A percentile compares a stretch with the other conserved stretches of the same genome.
phyloP scores from a whole-genome alignment of 2,329 filamentous ascomycete species.

The Conoideocrella luteorostrata region DNA sequence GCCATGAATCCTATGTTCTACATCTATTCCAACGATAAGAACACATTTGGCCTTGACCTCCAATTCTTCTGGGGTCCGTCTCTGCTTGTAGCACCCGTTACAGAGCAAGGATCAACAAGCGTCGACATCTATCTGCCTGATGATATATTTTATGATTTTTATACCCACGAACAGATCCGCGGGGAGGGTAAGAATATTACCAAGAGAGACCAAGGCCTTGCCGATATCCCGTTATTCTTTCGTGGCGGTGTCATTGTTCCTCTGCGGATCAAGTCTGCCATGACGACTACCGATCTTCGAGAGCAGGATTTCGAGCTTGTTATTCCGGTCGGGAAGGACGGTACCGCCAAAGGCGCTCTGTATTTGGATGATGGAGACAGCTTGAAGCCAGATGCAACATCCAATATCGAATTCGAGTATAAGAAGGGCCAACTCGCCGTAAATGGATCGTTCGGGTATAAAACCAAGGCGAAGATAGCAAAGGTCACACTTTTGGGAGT shows the following conservation, averaged over 20 bases:
- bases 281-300: constrained; percentile 57
- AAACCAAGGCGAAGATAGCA: constrained; percentile 1
- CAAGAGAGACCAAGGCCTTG: constrained; percentile 28
- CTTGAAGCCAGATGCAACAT: constrained; percentile 24
- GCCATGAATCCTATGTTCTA: constrained; percentile 64
- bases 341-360: constrained; percentile 56
- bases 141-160: constrained; percentile 40
- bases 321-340: constrained; percentile 56
- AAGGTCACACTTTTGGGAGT: constrained; percentile 7
- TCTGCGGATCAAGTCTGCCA: constrained; percentile 44
- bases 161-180: constrained; percentile 36
- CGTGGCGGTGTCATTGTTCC: constrained; percentile 59
- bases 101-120: constrained; percentile 30
- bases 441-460: constrained; percentile 19
- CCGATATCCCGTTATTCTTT: constrained; percentile 56
- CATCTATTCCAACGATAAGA: constrained; percentile 48
- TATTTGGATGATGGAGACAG: constrained; percentile 72
- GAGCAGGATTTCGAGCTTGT: constrained; percentile 62
- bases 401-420: constrained; percentile 44
- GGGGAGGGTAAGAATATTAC: constrained; percentile 28
- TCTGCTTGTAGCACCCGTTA: constrained; percentile 38
- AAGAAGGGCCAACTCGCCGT: constrained; percentile 41
- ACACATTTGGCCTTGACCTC: constrained; percentile 34
- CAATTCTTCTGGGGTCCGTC: constrained; percentile 42
- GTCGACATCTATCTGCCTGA: constrained; percentile 40